phyloP scores from a whole-genome alignment of 139 green algal genomes.

The Axilococcus clingmanii region DNA sequence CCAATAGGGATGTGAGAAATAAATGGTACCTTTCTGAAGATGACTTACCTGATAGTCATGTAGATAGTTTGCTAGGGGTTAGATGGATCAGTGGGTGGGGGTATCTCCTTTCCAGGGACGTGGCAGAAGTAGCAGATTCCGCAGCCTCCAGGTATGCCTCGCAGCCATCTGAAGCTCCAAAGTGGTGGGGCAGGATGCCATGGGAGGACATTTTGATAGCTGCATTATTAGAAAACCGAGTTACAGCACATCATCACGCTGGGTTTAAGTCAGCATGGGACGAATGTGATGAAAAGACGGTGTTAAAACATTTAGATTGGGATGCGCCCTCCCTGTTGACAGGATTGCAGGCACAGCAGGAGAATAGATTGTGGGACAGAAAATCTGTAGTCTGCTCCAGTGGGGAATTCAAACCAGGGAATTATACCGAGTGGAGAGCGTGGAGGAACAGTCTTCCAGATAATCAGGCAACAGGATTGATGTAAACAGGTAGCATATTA shows the following conservation, averaged over 20 bases:
- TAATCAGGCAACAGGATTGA: slow-evolving; percentile 12
- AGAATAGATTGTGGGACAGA: slow-evolving; percentile 16
- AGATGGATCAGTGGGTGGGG: slow-evolving; percentile 39
- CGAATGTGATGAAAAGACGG: slow-evolving; percentile 6
- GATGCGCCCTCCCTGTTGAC: slow-evolving; percentile 16
- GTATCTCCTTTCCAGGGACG: slow-evolving; percentile 48
- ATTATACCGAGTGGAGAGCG: slow-evolving; percentile 8
- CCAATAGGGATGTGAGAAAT: slow-evolving; percentile 4
- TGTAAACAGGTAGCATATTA: no score
- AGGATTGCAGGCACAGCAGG: slow-evolving; percentile 18
- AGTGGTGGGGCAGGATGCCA: slow-evolving; percentile 39
- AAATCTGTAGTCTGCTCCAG: slow-evolving; percentile 15
- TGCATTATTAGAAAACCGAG: not conserved
- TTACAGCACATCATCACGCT: slow-evolving; percentile 12
- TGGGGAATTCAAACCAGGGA: slow-evolving; percentile 7
- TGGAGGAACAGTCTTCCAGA: slow-evolving; percentile 31
- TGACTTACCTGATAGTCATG: slow-evolving; percentile 8
- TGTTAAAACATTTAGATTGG: slow-evolving; percentile 34
- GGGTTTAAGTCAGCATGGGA: slow-evolving; percentile 31
- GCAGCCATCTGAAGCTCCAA: not conserved
- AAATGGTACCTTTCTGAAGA: slow-evolving; percentile 22
- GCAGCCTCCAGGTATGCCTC: not conserved
- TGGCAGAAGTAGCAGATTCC: slow-evolving; percentile 18
- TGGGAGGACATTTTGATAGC: slow-evolving; percentile 57
- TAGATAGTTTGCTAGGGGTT: slow-evolving; percentile 2